Evolutionary conservation across 2,329 filamentous ascomycete species (phyloP).

Genomic region (Diaporthe humulicola): DNA sequence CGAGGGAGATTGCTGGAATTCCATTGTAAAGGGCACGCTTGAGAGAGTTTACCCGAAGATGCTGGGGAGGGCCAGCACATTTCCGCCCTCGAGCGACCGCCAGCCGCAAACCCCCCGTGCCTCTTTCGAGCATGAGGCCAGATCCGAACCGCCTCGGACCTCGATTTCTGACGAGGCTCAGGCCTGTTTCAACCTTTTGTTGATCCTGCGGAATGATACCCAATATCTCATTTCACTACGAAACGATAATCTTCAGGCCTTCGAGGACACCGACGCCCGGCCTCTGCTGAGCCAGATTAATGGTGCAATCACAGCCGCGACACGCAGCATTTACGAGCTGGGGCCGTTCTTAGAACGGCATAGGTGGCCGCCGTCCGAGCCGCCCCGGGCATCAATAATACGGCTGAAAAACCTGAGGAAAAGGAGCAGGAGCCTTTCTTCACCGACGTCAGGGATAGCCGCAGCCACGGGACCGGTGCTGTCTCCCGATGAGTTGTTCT

Average conservation of each 20-base stretch:
- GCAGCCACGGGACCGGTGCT: background rate
- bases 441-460: background rate
- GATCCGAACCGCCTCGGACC: slow-evolving; percentile 22
- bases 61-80: slow-evolving; percentile 30
- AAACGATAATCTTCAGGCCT: slow-evolving; percentile 32
- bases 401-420: slow-evolving; percentile 29
- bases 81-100: slow-evolving; percentile 19
- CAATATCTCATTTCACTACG: slow-evolving; percentile 39
- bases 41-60: slow-evolving; percentile 24
- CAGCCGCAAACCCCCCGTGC: slow-evolving; percentile 24
- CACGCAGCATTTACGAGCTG: slow-evolving; percentile 36
- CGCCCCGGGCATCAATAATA: slow-evolving; percentile 16
- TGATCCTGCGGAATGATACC: slow-evolving; percentile 38
- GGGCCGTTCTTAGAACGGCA: slow-evolving; percentile 38
- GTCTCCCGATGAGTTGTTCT: slow-evolving; percentile 36
- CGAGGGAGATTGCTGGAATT: slow-evolving; percentile 26
- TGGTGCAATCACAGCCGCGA: slow-evolving; percentile 37
- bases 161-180: slow-evolving; percentile 37
- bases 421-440: slow-evolving; percentile 25
- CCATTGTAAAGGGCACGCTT: slow-evolving; percentile 15
- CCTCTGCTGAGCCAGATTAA: slow-evolving; percentile 36
- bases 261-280: slow-evolving; percentile 26
- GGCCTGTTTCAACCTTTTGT: slow-evolving; percentile 38
- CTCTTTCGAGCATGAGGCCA: slow-evolving; percentile 32
- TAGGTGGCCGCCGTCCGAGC: slow-evolving; percentile 27